phyloP scores from a whole-genome alignment of 306 rosid species.

The Betula pendula region DNA sequence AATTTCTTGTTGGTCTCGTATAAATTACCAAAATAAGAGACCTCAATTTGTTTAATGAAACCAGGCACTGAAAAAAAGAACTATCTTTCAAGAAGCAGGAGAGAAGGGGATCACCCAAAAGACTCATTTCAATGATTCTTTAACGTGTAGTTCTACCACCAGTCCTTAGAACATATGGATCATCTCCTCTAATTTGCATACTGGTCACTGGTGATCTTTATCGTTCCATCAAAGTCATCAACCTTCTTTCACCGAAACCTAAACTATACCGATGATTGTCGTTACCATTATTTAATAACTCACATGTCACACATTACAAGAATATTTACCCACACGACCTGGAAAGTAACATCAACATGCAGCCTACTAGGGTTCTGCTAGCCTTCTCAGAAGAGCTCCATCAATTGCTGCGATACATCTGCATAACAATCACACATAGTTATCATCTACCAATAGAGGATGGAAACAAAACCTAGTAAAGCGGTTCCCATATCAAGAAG shows the following conservation, averaged over 20 bases:
- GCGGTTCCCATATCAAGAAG: not conserved
- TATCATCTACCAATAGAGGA: not conserved
- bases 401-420: constrained; percentile 89
- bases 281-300: not conserved
- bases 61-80: not conserved
- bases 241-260: not conserved
- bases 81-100: not conserved
- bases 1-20: not conserved
- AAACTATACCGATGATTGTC: not conserved
- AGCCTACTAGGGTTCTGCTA: constrained; percentile 16
- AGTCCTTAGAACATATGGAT: not conserved
- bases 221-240: not conserved
- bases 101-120: not conserved
- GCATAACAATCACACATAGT: constrained; percentile 37
- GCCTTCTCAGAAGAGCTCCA: constrained; percentile 69
- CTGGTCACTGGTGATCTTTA: not conserved
- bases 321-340: not conserved
- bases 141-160: not conserved
- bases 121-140: not conserved
- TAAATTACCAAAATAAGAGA: not conserved
- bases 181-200: constrained; percentile 4
- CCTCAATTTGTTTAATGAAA: not conserved
- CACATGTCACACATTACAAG: not conserved
- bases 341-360: constrained; percentile 1
- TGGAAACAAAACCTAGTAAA: not conserved